Base-by-base conservation (phyloP, 139 green algal species). In the Micractinium conductrix region DNA sequence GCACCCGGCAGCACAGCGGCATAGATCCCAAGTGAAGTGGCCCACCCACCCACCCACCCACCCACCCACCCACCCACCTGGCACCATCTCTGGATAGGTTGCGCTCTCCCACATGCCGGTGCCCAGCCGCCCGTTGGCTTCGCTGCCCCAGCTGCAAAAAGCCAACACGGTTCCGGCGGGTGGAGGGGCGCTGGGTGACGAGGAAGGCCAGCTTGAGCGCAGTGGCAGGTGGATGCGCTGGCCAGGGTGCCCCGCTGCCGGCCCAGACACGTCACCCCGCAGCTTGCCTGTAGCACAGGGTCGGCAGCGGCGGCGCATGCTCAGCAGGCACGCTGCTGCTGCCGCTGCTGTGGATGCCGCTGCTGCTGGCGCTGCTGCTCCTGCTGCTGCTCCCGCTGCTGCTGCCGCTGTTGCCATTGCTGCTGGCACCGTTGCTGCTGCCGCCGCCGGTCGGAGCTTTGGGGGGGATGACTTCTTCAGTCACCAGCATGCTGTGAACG, bases 401-500 rank as follows among this genome's bases (percentile, higher is more conserved):
- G 2, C 30, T 14, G 10, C n/a, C 33, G 65, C 65, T 44, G 65
- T 22, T 70, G 62, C 62, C 21, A 28, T 10, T 37, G 60, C 60
- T 38, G 62, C 62, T 21, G 6, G 9, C 40, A 14, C 9, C 30
- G n/a, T 35, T 35, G n/a, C 28, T 40, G 62, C 62, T 35, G 30
- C 30, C 5, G 7, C n/a, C 33, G 58, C 58, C 10, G n/a, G 1
- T 22, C 33, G 22, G 65, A 14, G 65, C 7, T 0, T 22, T 21
- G 35, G 65, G n/a, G 14, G n/a, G 42, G 1, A 16, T 40, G 26
- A 44, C 30, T 17, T 90, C 87, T 24, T 90, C 87, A 21, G 83
- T 88, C 14, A 79, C 67, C 16, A 90, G 76, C 40, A 91, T 33
- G 21, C 37, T 74, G 65, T 91, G 87, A 63, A 88, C 80, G 10